Base-by-base conservation (phyloP, 768 basidiomycete species). In the Calocera cornea region DNA sequence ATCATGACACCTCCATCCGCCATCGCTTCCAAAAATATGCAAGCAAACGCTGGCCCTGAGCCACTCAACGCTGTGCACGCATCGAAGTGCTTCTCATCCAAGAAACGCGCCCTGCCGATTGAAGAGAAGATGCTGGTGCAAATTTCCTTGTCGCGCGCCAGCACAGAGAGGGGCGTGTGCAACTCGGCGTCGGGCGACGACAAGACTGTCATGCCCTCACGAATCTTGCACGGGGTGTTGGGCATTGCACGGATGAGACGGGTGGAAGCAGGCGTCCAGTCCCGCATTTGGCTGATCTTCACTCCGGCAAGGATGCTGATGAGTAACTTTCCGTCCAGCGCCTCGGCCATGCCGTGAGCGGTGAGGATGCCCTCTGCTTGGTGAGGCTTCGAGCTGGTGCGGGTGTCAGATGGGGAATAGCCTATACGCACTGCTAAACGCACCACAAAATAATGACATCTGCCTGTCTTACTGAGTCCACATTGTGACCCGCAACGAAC, bases 1-100 rank as follows among this genome's bases (percentile, higher is more conserved):
- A 98, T 98, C 95, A 99, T 98, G 54, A 98, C 97, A 49, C 94
- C 97, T 31, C 97, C 97, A 76, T 98, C 97, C 0, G 93, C 89
- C 94, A 99, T 97, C 0, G 97, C 95, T 77, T 99, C 97, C 70
- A 99, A 82, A 73, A 98, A 92, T 64, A 98, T 87, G 71, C 92
- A 94, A 0, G 92, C 94, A 77, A 99, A 98, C 0, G 97, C 97
- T 41, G 97, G 97, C 0, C 97, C 97, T 7, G 92, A 93, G 0
- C 95, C 97, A 17, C 91, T 92, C 1, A 99, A 82, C 12, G 97
- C 97, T 0, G 97, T 99, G 75, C 92, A 97, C 2, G 95, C 95
- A 78, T 99, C 95, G 72, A 99, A 99, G 76, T 98, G 90, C 76
- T 95, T 97, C 77, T 99, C 97, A 65, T 97, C 95, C 36, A 99